These are phyloP conservation scores for Rhodomyrtus psidioides DNA, from an alignment of 441 rosid species.

Conservation along the genomic window DNA sequence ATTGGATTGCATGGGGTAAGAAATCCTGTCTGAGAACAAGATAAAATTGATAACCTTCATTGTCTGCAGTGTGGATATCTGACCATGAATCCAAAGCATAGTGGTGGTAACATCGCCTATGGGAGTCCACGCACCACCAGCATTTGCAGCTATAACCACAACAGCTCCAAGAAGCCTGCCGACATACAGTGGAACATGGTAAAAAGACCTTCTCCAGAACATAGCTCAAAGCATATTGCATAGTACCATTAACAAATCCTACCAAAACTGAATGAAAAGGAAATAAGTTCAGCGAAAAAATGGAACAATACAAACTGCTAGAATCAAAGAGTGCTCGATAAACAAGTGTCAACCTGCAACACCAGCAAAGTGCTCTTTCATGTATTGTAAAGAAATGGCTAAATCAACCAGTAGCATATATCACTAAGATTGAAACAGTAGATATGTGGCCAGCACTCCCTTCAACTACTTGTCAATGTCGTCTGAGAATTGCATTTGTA, in stretches of 20 bases:
- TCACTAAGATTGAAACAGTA: background rate
- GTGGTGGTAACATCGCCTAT: conserved; percentile 98
- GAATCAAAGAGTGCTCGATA: background rate
- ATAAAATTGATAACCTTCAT: conserved; percentile 49
- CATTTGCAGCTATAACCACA: conserved; percentile 91
- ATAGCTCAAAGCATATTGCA: background rate
- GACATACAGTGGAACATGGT: background rate
- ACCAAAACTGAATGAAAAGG: background rate
- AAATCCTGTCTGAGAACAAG: background rate
- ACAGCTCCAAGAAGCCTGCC: conserved; percentile 90
- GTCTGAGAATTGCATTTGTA: background rate
- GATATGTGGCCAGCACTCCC: background rate
- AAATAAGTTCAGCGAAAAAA: background rate
- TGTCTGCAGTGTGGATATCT: conserved; percentile 69
- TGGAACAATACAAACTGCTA: background rate
- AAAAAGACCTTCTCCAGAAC: background rate
- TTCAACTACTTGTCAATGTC: background rate
- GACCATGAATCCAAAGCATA: conserved; percentile 98
- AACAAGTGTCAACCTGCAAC: background rate
- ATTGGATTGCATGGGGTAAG: background rate
- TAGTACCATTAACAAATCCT: background rate
- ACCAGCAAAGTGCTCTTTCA: background rate
- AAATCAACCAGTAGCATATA: background rate
- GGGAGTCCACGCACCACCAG: conserved; percentile 98
- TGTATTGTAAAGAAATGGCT: background rate